These are phyloP conservation scores for Coemansia sp. DNA, from an alignment of 192 early-diverging fungal genomes.

Conservation along the genomic window DNA sequence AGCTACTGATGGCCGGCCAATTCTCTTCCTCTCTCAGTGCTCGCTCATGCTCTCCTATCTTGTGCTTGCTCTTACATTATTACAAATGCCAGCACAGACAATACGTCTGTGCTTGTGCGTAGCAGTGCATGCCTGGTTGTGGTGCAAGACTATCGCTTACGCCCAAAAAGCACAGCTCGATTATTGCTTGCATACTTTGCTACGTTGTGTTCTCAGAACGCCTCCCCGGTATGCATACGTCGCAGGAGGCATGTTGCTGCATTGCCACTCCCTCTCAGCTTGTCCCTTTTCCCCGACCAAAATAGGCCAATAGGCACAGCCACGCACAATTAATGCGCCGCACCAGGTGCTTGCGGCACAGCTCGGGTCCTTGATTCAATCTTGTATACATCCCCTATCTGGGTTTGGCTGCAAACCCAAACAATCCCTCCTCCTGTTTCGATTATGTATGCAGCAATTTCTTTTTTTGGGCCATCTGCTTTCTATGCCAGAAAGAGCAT, in stretches of 20 bases:
- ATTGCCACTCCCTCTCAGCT: slow-evolving; percentile 1
- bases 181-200: slow-evolving; percentile 8
- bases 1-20: background rate
- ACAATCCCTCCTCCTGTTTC: slow-evolving; percentile 10
- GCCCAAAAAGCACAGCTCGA: slow-evolving; percentile 1
- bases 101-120: slow-evolving; percentile 6
- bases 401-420: background rate
- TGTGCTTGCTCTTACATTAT: background rate
- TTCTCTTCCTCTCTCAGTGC: background rate
- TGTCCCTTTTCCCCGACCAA: slow-evolving; percentile 2
- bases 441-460: slow-evolving; percentile 14
- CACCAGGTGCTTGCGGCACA: slow-evolving; percentile 4
- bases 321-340: slow-evolving; percentile 18
- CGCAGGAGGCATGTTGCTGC: slow-evolving; percentile 10
- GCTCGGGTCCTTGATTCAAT: slow-evolving; percentile 10
- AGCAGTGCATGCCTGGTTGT: slow-evolving; percentile 3
- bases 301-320: slow-evolving; percentile 11
- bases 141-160: background rate
- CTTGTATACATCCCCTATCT: background rate
- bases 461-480: slow-evolving; percentile 5
- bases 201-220: slow-evolving; percentile 10
- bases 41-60: background rate
- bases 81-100: background rate
- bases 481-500: background rate
- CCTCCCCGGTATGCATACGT: slow-evolving; percentile 3